These are phyloP conservation scores for Lactifluus echinatus DNA, from an alignment of 768 basidiomycete genomes.

Conservation along the genomic window DNA sequence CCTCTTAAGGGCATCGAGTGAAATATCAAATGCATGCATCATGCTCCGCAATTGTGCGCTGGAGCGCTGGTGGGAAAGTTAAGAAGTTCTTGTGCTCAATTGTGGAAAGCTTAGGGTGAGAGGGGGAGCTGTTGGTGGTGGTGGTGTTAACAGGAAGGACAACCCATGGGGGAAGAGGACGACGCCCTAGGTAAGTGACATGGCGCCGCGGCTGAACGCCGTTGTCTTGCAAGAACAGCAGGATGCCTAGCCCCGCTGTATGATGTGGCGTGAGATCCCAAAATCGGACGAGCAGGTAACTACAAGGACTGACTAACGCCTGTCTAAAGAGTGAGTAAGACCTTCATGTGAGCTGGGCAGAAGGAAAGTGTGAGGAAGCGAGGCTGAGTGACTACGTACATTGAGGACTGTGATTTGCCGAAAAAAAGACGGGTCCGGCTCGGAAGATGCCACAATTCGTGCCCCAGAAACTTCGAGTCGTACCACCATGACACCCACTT, in stretches of 20 bases:
- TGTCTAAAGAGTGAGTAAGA: slow-evolving; percentile 18
- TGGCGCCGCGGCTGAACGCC: slow-evolving; percentile 15
- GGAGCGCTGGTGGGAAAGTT: slow-evolving; percentile 16
- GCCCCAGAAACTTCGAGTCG: too few relatives aligned
- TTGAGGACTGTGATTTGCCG: too few relatives aligned
- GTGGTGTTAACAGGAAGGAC: slow-evolving; percentile 9
- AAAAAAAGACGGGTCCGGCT: too few relatives aligned
- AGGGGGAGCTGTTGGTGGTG: neutral
- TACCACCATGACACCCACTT: too few relatives aligned
- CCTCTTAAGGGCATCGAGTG: slow-evolving; percentile 9
- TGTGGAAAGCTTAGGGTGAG: slow-evolving; percentile 20
- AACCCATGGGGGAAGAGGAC: slow-evolving; percentile 21
- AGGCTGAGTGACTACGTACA: too few relatives aligned
- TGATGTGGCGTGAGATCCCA: neutral
- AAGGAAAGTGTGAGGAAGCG: too few relatives aligned
- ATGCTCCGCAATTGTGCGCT: slow-evolving; percentile 18
- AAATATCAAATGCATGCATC: slow-evolving; percentile 26
- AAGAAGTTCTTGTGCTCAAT: slow-evolving; percentile 21
- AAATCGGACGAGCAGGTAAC: neutral
- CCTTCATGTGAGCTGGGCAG: too few relatives aligned
- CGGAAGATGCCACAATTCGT: too few relatives aligned
- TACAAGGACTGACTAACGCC: slow-evolving; percentile 11
- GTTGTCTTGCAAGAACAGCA: slow-evolving; percentile 21
- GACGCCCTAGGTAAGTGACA: slow-evolving; percentile 23
- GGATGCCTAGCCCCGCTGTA: slow-evolving; percentile 22